phyloP scores from a whole-genome alignment of 805 yeast species.

The Candida montana region DNA sequence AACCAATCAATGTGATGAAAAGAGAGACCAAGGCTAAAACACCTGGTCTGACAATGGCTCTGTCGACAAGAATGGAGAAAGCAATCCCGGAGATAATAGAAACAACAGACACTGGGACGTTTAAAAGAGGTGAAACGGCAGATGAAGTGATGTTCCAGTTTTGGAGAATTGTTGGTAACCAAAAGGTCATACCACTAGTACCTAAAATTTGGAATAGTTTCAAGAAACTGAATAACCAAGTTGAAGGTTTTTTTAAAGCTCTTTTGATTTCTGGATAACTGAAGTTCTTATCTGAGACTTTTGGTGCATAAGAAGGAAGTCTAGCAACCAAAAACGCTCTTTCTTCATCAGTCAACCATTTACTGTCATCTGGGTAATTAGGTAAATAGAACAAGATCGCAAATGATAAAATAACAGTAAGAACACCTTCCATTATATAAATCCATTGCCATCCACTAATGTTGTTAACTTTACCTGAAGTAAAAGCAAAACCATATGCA shows the following conservation, averaged over 20 bases:
- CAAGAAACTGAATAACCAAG: slow-evolving; percentile 9
- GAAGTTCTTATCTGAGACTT: slow-evolving; percentile 3
- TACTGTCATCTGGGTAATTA: slow-evolving; percentile 18
- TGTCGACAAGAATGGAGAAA: slow-evolving; percentile 15
- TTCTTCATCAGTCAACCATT: slow-evolving; percentile 17
- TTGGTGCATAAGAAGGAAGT: slow-evolving; percentile 8
- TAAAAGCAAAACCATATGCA: slow-evolving; percentile 19
- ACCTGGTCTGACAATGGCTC: slow-evolving; percentile 6
- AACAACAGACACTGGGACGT: slow-evolving; percentile 15
- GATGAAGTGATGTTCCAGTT: slow-evolving; percentile 12
- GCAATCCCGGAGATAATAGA: slow-evolving; percentile 12
- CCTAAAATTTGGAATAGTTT: slow-evolving; percentile 13
- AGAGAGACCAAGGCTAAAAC: neutral
- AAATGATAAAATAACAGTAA: slow-evolving; percentile 13
- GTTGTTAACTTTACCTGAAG: slow-evolving; percentile 12
- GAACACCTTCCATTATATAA: slow-evolving; percentile 18
- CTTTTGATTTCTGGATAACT: neutral
- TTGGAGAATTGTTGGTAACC: slow-evolving; percentile 14
- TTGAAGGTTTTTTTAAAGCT: slow-evolving; percentile 7
- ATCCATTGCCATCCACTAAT: slow-evolving; percentile 19
- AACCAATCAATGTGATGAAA: neutral
- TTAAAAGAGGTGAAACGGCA: slow-evolving; percentile 11
- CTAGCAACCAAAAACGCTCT: slow-evolving; percentile 6
- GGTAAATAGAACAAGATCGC: slow-evolving; percentile 10
- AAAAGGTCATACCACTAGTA: slow-evolving; percentile 15